Evolutionary conservation across 371 early-diverging fungal species (phyloP).

Genomic region (Rhizopus delemar): DNA sequence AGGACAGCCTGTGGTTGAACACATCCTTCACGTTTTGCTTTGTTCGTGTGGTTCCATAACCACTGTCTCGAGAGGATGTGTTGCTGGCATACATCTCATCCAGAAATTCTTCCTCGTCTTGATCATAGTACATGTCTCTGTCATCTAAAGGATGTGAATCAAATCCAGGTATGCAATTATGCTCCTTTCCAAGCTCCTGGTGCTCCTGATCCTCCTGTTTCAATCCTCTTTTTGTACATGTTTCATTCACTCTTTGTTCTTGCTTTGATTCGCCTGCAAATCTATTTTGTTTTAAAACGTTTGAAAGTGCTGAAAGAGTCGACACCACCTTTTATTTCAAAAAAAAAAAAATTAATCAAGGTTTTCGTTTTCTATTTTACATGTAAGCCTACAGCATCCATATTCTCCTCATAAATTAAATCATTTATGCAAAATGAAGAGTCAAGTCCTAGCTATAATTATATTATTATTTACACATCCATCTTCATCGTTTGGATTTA

Average conservation of each 20-base stretch:
- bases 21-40: conserved; percentile 17
- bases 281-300: background rate
- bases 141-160: conserved; percentile 11
- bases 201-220: conserved; percentile 3
- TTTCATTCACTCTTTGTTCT: background rate
- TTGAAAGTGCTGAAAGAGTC: background rate
- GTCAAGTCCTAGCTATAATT: conserved; percentile 29
- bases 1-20: conserved; percentile 20
- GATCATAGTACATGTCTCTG: background rate
- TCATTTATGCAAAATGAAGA: conserved; percentile 28
- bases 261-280: conserved; percentile 1
- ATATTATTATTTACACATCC: background rate
- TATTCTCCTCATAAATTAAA: conserved; percentile 32
- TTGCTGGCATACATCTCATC: conserved; percentile 15
- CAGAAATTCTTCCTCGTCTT: conserved; percentile 4
- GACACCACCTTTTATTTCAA: background rate
- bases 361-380: background rate
- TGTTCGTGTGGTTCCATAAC: conserved; percentile 20
- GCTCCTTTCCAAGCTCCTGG: background rate
- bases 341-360: background rate
- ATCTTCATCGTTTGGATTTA: conserved; percentile 9
- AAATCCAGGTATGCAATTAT: conserved; percentile 21
- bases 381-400: conserved; percentile 29
- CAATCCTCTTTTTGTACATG: background rate
- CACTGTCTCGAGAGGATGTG: conserved; percentile 31